phyloP scores from a whole-genome alignment of 495 filamentous ascomycete species.

The Aspergillus avenaceus region DNA sequence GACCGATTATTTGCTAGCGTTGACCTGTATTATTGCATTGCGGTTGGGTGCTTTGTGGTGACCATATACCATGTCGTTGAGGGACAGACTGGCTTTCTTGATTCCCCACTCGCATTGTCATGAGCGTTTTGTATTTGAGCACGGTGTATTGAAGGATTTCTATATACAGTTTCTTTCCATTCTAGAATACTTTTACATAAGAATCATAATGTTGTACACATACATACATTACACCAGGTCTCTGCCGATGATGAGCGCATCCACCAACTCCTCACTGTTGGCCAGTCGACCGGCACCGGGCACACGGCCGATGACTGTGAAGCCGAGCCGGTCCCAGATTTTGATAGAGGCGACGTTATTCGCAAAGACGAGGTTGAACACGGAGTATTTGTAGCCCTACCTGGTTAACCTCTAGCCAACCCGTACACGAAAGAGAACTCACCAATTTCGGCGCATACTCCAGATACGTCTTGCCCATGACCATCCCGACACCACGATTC shows the following conservation, averaged over 20 bases:
- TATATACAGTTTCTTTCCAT: neutral
- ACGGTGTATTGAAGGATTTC: conserved; percentile 8
- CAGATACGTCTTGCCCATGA: conserved; percentile 89
- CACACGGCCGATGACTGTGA: conserved; percentile 88
- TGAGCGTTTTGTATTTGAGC: conserved; percentile 10
- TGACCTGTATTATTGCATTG: conserved; percentile 19
- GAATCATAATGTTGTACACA: conserved; percentile 1
- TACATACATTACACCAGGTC: conserved; percentile 22
- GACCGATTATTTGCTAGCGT: conserved; percentile 12
- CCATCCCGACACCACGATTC: conserved; percentile 79
- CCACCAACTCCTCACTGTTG: conserved; percentile 41
- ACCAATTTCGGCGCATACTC: conserved; percentile 89
- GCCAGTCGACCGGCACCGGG: conserved; percentile 36
- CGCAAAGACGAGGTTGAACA: conserved; percentile 98
- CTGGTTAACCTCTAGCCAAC: neutral
- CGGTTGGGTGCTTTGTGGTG: conserved; percentile 5
- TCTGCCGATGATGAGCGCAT: conserved; percentile 45
- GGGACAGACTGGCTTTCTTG: conserved; percentile 17
- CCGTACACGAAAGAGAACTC: conserved; percentile 18
- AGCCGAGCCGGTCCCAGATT: conserved; percentile 95
- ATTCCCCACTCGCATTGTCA: conserved; percentile 25
- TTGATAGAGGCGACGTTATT: conserved; percentile 90
- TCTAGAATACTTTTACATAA: neutral
- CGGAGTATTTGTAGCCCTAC: conserved; percentile 88
- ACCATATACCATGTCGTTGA: conserved; percentile 16